phyloP scores from a whole-genome alignment of 305 asterid species.

The Rubia tinctorum region DNA sequence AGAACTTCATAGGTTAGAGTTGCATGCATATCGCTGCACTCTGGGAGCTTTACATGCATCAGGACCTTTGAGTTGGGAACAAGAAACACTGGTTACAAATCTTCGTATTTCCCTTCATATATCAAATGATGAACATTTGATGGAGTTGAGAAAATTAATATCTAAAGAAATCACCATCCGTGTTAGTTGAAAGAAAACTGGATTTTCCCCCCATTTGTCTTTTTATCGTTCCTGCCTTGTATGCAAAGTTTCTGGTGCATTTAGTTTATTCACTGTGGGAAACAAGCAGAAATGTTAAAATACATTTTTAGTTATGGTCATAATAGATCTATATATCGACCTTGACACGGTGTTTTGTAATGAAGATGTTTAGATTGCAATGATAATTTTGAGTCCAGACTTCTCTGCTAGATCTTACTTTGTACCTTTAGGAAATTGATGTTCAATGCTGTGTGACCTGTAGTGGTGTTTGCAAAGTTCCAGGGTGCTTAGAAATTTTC shows the following conservation, averaged over 20 bases:
- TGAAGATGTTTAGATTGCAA: conserved; percentile 14
- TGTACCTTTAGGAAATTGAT: neutral
- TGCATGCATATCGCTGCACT: conserved; percentile 47
- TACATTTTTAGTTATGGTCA: conserved; percentile 5
- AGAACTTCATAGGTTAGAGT: conserved; percentile 41
- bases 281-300: neutral
- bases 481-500: conserved; percentile 2
- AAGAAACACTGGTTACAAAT: conserved; percentile 42
- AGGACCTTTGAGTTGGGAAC: conserved; percentile 52
- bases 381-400: neutral
- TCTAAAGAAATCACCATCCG: conserved; percentile 31
- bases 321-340: neutral
- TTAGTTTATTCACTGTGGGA: conserved; percentile 17
- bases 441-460: neutral
- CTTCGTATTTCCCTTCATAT: conserved; percentile 49
- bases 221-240: neutral
- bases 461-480: neutral
- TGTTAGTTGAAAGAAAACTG: conserved; percentile 29
- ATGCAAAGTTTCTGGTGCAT: conserved; percentile 16
- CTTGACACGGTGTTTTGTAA: conserved; percentile 10
- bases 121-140: conserved; percentile 47
- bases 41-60: conserved; percentile 47
- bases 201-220: neutral
- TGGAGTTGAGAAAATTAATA: conserved; percentile 39
- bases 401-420: neutral